These are phyloP conservation scores for Epichloe festucae DNA, from an alignment of 2,329 filamentous ascomycete species.

Conservation along the genomic window DNA sequence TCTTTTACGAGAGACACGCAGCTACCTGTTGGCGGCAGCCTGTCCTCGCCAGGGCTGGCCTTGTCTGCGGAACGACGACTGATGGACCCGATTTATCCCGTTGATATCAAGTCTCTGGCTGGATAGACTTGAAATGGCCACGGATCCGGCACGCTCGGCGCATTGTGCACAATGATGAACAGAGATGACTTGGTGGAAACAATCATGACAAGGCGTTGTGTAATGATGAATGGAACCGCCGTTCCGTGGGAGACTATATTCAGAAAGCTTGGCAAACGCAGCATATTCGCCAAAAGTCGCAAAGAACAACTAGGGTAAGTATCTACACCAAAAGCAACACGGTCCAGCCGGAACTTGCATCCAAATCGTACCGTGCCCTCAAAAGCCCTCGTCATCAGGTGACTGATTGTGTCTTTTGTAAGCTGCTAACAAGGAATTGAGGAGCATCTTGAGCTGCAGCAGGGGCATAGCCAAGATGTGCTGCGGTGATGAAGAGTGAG, in stretches of 20 bases:
- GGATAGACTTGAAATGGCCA: background rate
- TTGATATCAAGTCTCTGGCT: background rate
- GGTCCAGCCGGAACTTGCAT: too few species aligned
- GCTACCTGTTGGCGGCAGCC: background rate
- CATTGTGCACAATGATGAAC: background rate
- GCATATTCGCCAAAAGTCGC: too few species aligned
- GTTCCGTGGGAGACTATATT: background rate
- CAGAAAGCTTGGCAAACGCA: background rate
- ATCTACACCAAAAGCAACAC: too few species aligned
- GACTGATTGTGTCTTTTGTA: too few species aligned
- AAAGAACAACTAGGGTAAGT: too few species aligned
- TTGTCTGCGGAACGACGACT: background rate
- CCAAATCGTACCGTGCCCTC: too few species aligned
- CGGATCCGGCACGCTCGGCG: background rate
- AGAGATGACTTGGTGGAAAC: background rate
- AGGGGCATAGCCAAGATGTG: conserved; percentile 20
- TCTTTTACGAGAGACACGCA: background rate
- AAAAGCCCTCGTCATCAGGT: too few species aligned
- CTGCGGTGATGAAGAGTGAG: conserved; percentile 21
- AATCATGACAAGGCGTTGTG: background rate
- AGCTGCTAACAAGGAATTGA: conserved; percentile 8
- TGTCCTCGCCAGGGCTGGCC: background rate
- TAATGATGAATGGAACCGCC: background rate
- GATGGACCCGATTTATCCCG: background rate
- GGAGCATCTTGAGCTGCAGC: conserved; percentile 12